Evolutionary conservation across 129 eudicot species (phyloP), one percentile per base, ranked within the genome.

Genomic region (Flaveria bidentis): DNA sequence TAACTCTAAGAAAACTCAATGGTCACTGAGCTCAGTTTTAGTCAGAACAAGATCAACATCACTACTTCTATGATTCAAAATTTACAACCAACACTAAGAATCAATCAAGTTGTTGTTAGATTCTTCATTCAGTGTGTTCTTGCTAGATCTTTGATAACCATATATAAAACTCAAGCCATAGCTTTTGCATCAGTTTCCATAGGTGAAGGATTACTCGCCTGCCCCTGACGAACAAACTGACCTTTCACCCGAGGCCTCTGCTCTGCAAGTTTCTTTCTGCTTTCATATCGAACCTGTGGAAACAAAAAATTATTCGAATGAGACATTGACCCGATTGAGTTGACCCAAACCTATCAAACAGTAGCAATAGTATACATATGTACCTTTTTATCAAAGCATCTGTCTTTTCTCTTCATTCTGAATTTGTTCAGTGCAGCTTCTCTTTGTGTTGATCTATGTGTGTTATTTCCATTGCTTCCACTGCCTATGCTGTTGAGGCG

Each of bases 331-430:
- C 17, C 53, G 8, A 61, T 26, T 2, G 1, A 28, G 17, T 42
- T 28, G 42, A 33, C 55, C 80, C 50, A 15, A 15, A n/a, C 9
- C 55, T 50, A 49, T 41, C 17, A 51, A 57, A 6, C 17, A 61
- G 42, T 61, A 61, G n/a, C 47, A 16, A 22, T 4, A 10, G 20
- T 2, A 25, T 61, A 2, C 7, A 9, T 33, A 15, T 9, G 45
- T 56, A 93, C 98, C 98, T 93, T 93, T 82, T 93, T 93, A 74
- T 88, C 92, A 76, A 75, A 93, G 89, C 98, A 93, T 86, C 98
- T 85, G 45, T 93, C 98, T 80, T 93, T 93, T 74, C 96, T 81
- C 85, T 93, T 93, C 89, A 90, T 25, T 39, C 98, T 89, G 72
- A 90, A 93, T 77, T 93, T 93, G 8, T 69, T 74, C 17, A 93